Base-by-base conservation (phyloP, 108 stramenopile genomes). In the Cyclotella kingstonii region DNA sequence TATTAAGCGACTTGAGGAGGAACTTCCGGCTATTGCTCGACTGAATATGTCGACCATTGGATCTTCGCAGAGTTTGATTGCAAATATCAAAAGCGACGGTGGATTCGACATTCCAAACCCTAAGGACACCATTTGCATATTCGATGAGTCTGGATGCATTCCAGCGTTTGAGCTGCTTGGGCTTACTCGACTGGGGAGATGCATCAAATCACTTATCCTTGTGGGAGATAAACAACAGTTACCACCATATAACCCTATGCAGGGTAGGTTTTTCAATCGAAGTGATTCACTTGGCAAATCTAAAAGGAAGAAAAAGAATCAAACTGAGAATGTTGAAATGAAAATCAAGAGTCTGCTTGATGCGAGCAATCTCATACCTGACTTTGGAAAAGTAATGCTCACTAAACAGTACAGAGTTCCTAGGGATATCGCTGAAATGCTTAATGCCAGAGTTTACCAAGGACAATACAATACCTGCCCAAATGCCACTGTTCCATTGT, bases 61-160 rank as follows among this genome's bases (percentile, higher is more conserved):
- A 30, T 79, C 78, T 25, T 79, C 73, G 2, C 73, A 75, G 38
- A 51, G 63, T 52, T 45, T 79, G n/a, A 34, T 39, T 23, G 43
- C 33, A 21, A 17, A 23, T 28, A 46, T 33, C 14, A 38, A 56
- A 11, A 63, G 26, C 34, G n/a, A 17, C 1, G 46, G 38, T 0
- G 48, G 45, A 2, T 26, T 15, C 19, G 55, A 39, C 10, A 3
- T 0, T 6, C 8, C 15, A 0, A 30, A n/a, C 17, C 19, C 63
- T 2, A 75, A 47, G 28, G 73, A 75, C 26, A 76, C 79, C 21
- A 66, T 80, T 72, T 64, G 70, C 7, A 76, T 80, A 26, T 76
- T 80, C 55, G 79, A 80, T 46, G 79, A 80, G 43, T 54, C 75
- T 34, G 79, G 79, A 15, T 80, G 79, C 34, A 80, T 80, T 43